Conservation (phyloP, 345 rosid species). For the Salix koriyanagi region DNA sequence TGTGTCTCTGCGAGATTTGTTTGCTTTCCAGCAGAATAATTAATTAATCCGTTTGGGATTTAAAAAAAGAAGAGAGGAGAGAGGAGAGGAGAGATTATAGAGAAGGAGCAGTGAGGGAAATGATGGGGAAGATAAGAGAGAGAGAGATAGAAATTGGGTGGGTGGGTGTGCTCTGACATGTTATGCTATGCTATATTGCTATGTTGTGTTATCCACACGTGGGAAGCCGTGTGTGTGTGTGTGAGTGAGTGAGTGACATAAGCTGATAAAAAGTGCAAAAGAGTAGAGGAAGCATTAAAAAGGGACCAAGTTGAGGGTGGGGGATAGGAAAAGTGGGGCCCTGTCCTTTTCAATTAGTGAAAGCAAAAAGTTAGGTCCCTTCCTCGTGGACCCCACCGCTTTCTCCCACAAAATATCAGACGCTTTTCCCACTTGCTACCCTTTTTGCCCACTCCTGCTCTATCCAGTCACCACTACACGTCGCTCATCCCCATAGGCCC, state of each 20-base stretch:
- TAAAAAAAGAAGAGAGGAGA: neutral
- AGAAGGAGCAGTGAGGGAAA: neutral
- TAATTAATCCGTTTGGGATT: too few species aligned
- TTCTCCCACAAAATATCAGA: too few species aligned
- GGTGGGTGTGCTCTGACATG: constrained; percentile 27
- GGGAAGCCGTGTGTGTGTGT: neutral
- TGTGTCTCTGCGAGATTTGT: neutral
- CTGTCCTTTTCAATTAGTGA: constrained; percentile 37
- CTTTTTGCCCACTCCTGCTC: too few species aligned
- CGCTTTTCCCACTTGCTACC: too few species aligned
- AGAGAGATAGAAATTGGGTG: constrained; percentile 42
- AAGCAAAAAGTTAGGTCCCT: constrained; percentile 19
- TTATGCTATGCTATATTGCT: too few species aligned
- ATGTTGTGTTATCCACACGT: neutral
- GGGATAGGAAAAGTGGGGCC: constrained; percentile 49
- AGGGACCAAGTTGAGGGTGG: constrained; percentile 15
- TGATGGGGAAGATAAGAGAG: too few species aligned
- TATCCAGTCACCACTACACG: too few species aligned
- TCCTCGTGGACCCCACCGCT: neutral
- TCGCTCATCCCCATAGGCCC: too few species aligned
- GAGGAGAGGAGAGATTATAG: too few species aligned
- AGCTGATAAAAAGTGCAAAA: constrained; percentile 49
- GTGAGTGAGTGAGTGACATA: constrained; percentile 27
- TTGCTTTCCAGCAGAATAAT: too few species aligned
- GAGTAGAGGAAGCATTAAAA: constrained; percentile 9